phyloP scores from a whole-genome alignment of 1,284 basidiomycete species.

The Thelephora terrestris region DNA sequence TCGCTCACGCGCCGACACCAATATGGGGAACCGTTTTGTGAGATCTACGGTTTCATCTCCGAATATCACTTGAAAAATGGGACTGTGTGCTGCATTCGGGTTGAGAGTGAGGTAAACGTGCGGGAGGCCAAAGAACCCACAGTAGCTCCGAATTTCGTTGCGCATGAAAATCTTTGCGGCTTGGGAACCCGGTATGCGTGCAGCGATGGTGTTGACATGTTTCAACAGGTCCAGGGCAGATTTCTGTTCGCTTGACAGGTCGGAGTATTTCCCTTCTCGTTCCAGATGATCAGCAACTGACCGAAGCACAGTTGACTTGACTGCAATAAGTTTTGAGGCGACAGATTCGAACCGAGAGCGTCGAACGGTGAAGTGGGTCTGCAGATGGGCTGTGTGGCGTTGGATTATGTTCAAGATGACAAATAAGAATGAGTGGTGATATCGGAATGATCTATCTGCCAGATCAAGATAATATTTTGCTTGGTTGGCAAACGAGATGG shows the following conservation, averaged over 20 bases:
- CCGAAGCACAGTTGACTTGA: not conserved
- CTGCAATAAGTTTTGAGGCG: not conserved
- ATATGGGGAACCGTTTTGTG: slow-evolving; percentile 5
- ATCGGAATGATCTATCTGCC: slow-evolving; percentile 6
- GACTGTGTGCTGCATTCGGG: slow-evolving; percentile 9
- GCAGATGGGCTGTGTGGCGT: slow-evolving; percentile 6
- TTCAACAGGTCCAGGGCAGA: slow-evolving; percentile 2
- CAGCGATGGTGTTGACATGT: slow-evolving; percentile 7
- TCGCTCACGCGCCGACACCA: slow-evolving; percentile 4
- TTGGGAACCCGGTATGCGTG: slow-evolving; percentile 7
- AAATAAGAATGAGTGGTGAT: slow-evolving; percentile 10
- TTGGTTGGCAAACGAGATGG: slow-evolving; percentile 7
- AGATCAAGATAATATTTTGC: slow-evolving; percentile 8
- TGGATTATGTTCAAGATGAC: slow-evolving; percentile 11
- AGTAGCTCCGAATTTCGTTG: slow-evolving; percentile 7
- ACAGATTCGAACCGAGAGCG: slow-evolving; percentile 1
- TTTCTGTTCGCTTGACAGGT: slow-evolving; percentile 3
- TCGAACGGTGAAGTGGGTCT: slow-evolving; percentile 7
- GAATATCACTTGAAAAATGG: slow-evolving; percentile 13
- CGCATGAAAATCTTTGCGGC: slow-evolving; percentile 6
- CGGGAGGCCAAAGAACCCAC: slow-evolving; percentile 6
- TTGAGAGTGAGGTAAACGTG: slow-evolving; percentile 13
- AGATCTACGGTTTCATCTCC: slow-evolving; percentile 11
- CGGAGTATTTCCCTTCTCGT: not conserved
- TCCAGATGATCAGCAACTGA: not conserved